phyloP scores from a whole-genome alignment of 139 green algal genomes.

The Volvox africanus region DNA sequence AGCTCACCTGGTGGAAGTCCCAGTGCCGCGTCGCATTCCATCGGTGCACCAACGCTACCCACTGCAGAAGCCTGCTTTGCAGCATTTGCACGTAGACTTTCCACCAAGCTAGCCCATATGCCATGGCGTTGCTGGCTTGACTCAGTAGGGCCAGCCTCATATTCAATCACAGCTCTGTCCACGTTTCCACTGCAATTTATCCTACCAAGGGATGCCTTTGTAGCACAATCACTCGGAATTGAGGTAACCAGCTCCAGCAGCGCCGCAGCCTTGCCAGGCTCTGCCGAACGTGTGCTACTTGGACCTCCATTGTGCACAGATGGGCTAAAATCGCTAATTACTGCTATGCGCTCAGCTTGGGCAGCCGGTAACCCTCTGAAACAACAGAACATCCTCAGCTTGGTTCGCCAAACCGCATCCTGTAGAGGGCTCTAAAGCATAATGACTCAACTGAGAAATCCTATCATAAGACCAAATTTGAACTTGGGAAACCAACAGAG shows the following conservation, averaged over 20 bases:
- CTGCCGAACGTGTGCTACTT: neutral
- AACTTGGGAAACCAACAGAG: no score
- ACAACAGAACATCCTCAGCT: conserved; percentile 24
- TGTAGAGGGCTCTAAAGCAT: neutral
- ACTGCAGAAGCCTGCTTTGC: neutral
- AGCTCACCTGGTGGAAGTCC: neutral
- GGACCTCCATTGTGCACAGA: neutral
- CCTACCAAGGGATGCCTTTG: neutral
- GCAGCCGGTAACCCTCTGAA: neutral
- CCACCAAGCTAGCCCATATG: neutral
- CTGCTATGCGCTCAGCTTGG: neutral
- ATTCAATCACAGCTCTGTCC: neutral
- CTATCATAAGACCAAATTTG: no score
- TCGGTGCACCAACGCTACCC: neutral
- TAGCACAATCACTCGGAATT: neutral
- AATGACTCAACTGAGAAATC: neutral
- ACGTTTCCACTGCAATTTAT: neutral
- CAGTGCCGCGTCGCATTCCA: neutral
- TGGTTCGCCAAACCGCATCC: neutral
- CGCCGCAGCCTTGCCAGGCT: neutral
- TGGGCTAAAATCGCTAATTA: neutral
- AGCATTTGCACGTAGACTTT: neutral
- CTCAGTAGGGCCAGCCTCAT: neutral
- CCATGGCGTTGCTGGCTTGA: neutral
- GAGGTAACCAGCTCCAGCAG: neutral